Evolutionary conservation across 1,139 yeast species (phyloP), one percentile per base, ranked within the genome.

Genomic region (Scheffersomyces cryptocercus): DNA sequence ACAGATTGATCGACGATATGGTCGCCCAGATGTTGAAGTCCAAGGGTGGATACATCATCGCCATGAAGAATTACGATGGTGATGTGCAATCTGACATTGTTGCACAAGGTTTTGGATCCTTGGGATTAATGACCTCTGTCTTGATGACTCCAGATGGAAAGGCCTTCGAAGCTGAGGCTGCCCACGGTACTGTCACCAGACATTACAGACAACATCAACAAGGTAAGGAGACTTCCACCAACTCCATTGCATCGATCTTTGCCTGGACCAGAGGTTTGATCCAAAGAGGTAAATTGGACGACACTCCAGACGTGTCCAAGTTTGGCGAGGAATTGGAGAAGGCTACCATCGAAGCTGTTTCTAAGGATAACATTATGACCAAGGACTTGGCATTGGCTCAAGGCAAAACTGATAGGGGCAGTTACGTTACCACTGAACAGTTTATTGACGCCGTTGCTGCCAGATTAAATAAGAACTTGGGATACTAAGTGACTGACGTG

Each of bases 11-110:
- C 51, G 95, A 86, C 64, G 95, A 86, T 63, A 86, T 86, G 91
- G 95, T 86, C 50, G 95, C 95, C 4, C 95, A 86, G 68, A 86
- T 86, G 95, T 70, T 86, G 62, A 86, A 86, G 65, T 85, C 91
- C 26, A 84, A 82, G 61, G 95, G 95, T 64, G 95, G 95, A 9
- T 86, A 80, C 61, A 81, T 86, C 54, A 84, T 86, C 75, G 95
- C 95, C 39, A 75, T 86, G 78, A 86, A 86, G 68, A 86, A 86
- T 67, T 86, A 86, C 61, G 95, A 86, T 64, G 95, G 95, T 67
- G 95, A 86, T 65, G 95, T 86, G 44, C 89, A 85, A 67, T 82
- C 88, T 6, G 95, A 86, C 63, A 85, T 86, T 55, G 91, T 86
- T 43, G 95, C 95, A 13, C 95, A 86, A 68, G 95, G 95, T 37